Base-by-base conservation (phyloP, 2,329 filamentous ascomycete genomes). In the Hypoxylon sp. region DNA sequence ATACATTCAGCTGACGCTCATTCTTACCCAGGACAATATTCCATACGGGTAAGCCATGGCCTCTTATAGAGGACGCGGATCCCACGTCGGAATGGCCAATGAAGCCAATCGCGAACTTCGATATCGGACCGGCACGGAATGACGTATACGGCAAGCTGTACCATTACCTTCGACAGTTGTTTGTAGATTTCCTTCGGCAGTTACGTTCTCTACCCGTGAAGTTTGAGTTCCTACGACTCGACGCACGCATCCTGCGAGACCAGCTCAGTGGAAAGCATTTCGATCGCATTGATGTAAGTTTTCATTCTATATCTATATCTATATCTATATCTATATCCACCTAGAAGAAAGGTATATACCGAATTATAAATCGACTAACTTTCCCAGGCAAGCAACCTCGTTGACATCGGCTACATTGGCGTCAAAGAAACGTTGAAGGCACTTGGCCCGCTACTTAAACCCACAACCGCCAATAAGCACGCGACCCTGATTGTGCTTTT, bases 61-160 rank as follows among this genome's bases (percentile, higher is more conserved):
- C 49, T 7, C 64, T 72, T 43, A 46, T 55, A 25, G 58, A 67
- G 9, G 49, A n/a, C n/a, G 52, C 62, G 5, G 56, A 69, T 38
- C 69, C 67, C 6, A 52, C 34, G 30, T 17, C 5, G 2, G 60
- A 58, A 4, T 70, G 67, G 63, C 34, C 58, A 14, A 14, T 49
- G 23, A 52, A 59, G 10, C 3, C 63, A 19, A 21, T 59, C 6
- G 25, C 52, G 1, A 28, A 36, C 2, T 41, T 57, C 10, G 38
- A 70, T 10, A 52, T 59, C 10, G 60, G 67, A 5, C 64, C 63
- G 2, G 59, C 60, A 9, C 64, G 19, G 19, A 65, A 68, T 14
- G 64, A 70, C n/a, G 11, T 43, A 1, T 68, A 65, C 36, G 66
- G 65, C 21, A 67, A 70, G 38, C 50, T 70, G 11, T 57, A 70